Base-by-base conservation (phyloP, 352 stramenopile genomes). In the Paralagenidium karlingii region DNA sequence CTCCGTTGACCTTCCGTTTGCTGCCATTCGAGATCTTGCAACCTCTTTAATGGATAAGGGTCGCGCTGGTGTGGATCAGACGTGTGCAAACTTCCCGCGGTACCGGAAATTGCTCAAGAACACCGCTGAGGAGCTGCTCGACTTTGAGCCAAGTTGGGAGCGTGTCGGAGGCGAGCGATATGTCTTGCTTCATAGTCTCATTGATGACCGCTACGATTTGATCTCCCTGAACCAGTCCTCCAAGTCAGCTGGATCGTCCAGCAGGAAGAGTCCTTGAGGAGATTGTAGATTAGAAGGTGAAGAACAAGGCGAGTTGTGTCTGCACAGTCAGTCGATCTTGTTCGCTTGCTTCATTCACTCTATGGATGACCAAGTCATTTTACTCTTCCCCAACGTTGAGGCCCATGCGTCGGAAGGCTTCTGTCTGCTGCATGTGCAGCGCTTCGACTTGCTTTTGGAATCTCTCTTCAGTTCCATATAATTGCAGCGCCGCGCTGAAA, bases 131-230 rank as follows among this genome's bases (percentile, higher is more conserved):
- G 76, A 89, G 47, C 42, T 92, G 8, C 30, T 81, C 24, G 53
- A 57, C 13, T 47, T 92, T 4, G 63, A 75, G 20, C 58, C 68
- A 5, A 63, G 58, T 13, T 50, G 53, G 11, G 59, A 55, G 18
- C 65, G 70, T n/a, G 53, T 61, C 8, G 49, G 46, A 28, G 55
- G 68, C 1, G 76, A 88, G 45, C 71, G 75, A 27, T 90, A 89
- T 33, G 45, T 92, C 29, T 45, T 92, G 20, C 51, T 92, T 19
- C 76, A 92, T 47, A 89, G 74, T 15, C 61, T 84, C 41, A 64
- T 83, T 24, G 79, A 92, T 40, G 76, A 92, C 43, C 70, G 79
- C 6, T 92, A 92, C 46, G 79, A 92, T 38, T 63, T 92, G 50
- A 82, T 92, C 60, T 92, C 76, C 8, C 65, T 91, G 29, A 51